Percentiles rank a stretch among this genome's conserved stretches.
Conservation (phyloP, 1,284 basidiomycete species). For the Trichosporon sp. region DNA sequence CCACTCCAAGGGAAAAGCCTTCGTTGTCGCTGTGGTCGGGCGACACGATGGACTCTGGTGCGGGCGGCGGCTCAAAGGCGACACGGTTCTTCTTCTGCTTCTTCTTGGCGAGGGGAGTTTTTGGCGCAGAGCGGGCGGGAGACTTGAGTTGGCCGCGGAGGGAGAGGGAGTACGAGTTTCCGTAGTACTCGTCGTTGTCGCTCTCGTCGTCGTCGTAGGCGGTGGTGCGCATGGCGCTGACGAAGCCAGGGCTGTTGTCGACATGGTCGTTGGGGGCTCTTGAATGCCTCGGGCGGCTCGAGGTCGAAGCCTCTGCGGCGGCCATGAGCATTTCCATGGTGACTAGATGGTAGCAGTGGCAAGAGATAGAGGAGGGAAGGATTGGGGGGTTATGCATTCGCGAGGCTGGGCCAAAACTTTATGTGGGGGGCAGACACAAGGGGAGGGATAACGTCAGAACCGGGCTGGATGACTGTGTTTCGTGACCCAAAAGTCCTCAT, state of each 20-base stretch:
- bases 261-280: constrained; percentile 5
- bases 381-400: constrained; percentile 11
- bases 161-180: constrained; percentile 9
- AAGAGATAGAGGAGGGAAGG: neutral
- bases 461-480: neutral
- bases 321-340: constrained; percentile 17
- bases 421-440: neutral
- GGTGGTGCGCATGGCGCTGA: constrained; percentile 13
- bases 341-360: neutral
- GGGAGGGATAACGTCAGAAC: constrained; percentile 6
- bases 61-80: neutral
- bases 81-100: neutral
- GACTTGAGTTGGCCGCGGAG: neutral
- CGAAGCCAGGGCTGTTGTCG: constrained; percentile 12
- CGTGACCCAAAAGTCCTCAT: constrained; percentile 10
- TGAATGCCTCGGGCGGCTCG: neutral
- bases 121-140: neutral
- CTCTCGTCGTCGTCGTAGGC: constrained; percentile 14
- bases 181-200: constrained; percentile 7
- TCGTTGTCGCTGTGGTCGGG: neutral
- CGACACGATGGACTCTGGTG: neutral
- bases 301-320: neutral
- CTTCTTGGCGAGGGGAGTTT: neutral
- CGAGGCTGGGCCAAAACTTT: neutral
- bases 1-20: neutral